A percentile compares a stretch with the other conserved stretches of the same genome.
Conservation (phyloP, 2,329 filamentous ascomycete species). For the Pseudogymnoascus sp. region DNA sequence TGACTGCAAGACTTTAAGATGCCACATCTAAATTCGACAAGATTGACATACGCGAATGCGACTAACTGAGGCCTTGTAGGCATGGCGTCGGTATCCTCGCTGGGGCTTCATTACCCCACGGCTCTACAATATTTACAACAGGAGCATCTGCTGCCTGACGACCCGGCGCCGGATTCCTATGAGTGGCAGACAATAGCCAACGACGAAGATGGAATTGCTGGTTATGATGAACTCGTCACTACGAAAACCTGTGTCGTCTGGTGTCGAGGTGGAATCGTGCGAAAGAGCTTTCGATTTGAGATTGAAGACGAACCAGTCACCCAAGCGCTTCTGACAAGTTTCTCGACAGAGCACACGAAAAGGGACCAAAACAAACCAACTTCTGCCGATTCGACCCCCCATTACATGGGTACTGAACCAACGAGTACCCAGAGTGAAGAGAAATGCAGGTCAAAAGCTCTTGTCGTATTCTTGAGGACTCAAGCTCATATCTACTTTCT, state of each 20-base stretch:
- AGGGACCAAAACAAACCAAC: background rate
- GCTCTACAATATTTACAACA: constrained; percentile 76
- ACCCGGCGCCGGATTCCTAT: constrained; percentile 61
- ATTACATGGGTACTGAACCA: constrained; percentile 16
- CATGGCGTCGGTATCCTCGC: constrained; percentile 87
- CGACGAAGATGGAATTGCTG: constrained; percentile 29
- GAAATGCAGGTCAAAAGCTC: constrained; percentile 48
- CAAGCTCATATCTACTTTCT: constrained; percentile 93
- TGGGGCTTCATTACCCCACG: constrained; percentile 83
- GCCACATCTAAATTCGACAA: background rate
- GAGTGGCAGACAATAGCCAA: constrained; percentile 62
- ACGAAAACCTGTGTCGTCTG: constrained; percentile 78
- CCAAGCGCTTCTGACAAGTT: constrained; percentile 81
- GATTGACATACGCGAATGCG: background rate
- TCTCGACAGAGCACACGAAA: constrained; percentile 37
- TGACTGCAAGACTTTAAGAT: constrained; percentile 1
- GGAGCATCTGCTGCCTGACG: constrained; percentile 65
- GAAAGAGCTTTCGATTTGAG: constrained; percentile 78
- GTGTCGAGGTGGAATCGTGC: constrained; percentile 78
- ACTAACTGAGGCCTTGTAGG: constrained; percentile 4
- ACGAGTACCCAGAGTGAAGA: constrained; percentile 22
- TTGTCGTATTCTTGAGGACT: constrained; percentile 86
- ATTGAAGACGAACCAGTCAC: constrained; percentile 77
- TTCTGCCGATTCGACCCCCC: constrained; percentile 15
- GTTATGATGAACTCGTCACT: constrained; percentile 32